Conservation (phyloP, 495 filamentous ascomycete species). For the Podospora pseudoanserina region DNA sequence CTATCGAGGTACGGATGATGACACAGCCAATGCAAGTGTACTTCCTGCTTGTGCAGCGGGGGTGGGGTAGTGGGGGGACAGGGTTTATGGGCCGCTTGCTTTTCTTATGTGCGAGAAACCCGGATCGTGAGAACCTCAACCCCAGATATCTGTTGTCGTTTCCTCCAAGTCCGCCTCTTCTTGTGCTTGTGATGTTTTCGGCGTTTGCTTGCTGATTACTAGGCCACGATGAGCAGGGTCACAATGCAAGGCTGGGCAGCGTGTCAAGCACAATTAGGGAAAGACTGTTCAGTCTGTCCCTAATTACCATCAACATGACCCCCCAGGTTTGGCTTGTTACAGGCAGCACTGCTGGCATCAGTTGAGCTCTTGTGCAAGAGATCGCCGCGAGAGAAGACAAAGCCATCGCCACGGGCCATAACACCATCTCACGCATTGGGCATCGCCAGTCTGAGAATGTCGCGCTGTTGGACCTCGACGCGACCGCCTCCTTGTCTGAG, state of each 20-base stretch:
- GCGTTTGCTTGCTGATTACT: too few relatives aligned
- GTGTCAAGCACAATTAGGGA: too few relatives aligned
- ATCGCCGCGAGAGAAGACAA: conserved; percentile 50
- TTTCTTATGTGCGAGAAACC: not conserved
- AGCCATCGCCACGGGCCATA: conserved; percentile 55
- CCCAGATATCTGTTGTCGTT: not conserved
- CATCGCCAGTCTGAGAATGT: conserved; percentile 40
- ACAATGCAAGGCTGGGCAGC: too few relatives aligned
- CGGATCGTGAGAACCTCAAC: not conserved
- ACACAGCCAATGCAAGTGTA: not conserved
- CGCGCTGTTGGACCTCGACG: conserved; percentile 44
- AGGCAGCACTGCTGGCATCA: conserved; percentile 45
- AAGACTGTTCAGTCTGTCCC: too few relatives aligned
- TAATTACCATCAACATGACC: conserved; percentile 6
- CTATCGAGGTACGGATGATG: not conserved
- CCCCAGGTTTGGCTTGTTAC: conserved; percentile 40
- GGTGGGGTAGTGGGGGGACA: not conserved
- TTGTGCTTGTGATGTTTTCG: too few relatives aligned
- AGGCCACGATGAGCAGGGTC: too few relatives aligned
- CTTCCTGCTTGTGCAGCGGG: not conserved
- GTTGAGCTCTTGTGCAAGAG: conserved; percentile 38
- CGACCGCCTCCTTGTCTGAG: conserved; percentile 37
- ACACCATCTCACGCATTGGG: conserved; percentile 34
- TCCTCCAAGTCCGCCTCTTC: not conserved
- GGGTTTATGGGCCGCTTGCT: not conserved